Evolutionary conservation across 2,329 filamentous ascomycete species (phyloP).

Genomic region (Berkeleyomyces rouxiae): DNA sequence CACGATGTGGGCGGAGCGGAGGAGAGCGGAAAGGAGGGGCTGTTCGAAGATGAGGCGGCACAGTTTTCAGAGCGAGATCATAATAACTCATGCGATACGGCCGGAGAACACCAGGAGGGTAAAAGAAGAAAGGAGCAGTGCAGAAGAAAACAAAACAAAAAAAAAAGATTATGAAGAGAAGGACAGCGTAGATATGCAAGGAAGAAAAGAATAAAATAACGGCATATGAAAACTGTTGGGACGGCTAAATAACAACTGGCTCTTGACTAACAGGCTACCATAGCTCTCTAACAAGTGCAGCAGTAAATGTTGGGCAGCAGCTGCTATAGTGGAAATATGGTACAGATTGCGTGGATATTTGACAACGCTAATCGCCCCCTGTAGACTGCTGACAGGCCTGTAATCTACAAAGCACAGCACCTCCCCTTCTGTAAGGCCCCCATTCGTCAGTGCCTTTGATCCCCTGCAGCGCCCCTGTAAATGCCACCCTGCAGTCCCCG

Average conservation of each 20-base stretch:
- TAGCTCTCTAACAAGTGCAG: too few species aligned
- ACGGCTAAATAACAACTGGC: too few species aligned
- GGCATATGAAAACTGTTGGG: not conserved
- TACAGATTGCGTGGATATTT: too few species aligned
- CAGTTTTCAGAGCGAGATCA: not conserved
- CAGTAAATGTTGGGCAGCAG: too few species aligned
- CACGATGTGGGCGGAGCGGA: not conserved
- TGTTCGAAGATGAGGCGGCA: not conserved
- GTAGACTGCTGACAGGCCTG: too few species aligned
- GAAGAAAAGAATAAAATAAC: not conserved
- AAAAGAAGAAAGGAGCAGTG: not conserved
- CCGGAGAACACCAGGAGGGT: not conserved
- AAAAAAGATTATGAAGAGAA: not conserved
- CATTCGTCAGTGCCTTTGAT: not conserved
- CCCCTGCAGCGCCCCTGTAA: not conserved
- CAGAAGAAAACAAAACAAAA: slow-evolving; percentile 4
- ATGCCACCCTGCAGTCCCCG: not conserved
- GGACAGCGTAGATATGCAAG: not conserved
- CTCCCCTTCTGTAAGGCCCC: too few species aligned
- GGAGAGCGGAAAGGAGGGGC: not conserved
- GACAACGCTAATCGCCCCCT: too few species aligned
- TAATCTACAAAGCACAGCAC: too few species aligned
- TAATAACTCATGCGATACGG: not conserved
- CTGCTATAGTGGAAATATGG: too few species aligned
- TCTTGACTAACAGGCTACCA: too few species aligned